Evolutionary conservation across 1,284 basidiomycete species (phyloP).

Genomic region (Tremellales sp.): DNA sequence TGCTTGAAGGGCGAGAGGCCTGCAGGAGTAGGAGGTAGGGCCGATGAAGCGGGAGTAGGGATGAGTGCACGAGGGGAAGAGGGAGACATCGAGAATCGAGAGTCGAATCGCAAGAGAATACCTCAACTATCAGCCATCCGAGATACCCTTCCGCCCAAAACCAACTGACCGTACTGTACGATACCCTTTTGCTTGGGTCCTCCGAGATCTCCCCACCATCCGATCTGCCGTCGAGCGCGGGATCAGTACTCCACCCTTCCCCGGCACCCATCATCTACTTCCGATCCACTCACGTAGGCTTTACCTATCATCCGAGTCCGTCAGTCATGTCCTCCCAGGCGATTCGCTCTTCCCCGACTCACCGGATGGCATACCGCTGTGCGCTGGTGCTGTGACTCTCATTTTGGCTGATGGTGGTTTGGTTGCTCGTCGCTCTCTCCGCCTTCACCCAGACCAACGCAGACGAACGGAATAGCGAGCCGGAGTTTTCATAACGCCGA

Average conservation of each 20-base stretch:
- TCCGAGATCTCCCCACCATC: slow-evolving; percentile 86
- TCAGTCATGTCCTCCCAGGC: not conserved
- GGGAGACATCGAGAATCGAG: slow-evolving; percentile 2
- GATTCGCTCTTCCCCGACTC: slow-evolving; percentile 52
- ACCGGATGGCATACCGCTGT: slow-evolving; percentile 67
- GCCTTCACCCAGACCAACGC: too few species aligned
- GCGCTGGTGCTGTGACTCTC: slow-evolving; percentile 62
- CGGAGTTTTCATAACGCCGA: too few species aligned
- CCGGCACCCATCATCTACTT: too few species aligned
- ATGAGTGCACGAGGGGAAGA: not conserved
- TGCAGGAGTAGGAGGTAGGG: slow-evolving; percentile 37
- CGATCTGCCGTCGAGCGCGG: slow-evolving; percentile 63
- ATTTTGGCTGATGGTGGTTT: slow-evolving; percentile 49
- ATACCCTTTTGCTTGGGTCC: slow-evolving; percentile 74
- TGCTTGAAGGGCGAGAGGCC: slow-evolving; percentile 78
- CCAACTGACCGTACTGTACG: slow-evolving; percentile 70
- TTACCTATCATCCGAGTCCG: not conserved
- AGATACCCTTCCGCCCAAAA: not conserved
- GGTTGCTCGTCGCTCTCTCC: not conserved
- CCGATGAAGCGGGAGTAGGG: not conserved
- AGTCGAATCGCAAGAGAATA: slow-evolving; percentile 3
- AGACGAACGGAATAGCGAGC: too few species aligned
- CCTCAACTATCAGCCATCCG: not conserved
- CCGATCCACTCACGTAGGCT: slow-evolving; percentile 15
- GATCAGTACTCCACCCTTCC: slow-evolving; percentile 6